Conservation (phyloP, 2,329 filamentous ascomycete species). For the Colletotrichum lupini region DNA sequence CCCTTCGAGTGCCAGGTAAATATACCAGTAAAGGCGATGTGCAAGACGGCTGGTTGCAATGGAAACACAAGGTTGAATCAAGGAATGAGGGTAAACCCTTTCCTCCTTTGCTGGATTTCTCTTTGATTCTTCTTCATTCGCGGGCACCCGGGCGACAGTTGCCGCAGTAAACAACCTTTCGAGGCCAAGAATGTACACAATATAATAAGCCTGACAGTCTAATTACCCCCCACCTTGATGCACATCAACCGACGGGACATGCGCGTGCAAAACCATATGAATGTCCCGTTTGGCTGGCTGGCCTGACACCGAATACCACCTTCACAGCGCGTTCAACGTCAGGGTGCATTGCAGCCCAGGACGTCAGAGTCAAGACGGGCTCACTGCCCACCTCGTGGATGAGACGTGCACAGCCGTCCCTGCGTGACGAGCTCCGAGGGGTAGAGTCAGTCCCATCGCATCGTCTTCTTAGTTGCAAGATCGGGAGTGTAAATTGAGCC, state of each 20-base stretch:
- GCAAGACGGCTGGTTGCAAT: not conserved
- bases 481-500: not conserved
- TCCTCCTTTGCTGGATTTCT: not conserved
- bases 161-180: not conserved
- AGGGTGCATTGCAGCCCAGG: not conserved
- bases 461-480: not conserved
- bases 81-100: not conserved
- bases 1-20: too few relatives aligned
- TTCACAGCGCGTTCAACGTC: not conserved
- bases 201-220: not conserved
- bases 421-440: conserved; percentile 26
- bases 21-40: not conserved
- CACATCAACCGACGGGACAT: not conserved
- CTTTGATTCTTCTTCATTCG: not conserved
- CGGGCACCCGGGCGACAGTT: not conserved
- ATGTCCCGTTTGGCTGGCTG: not conserved
- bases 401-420: conserved; percentile 32
- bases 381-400: not conserved
- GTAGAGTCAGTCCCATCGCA: conserved; percentile 15
- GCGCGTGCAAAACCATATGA: not conserved
- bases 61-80: not conserved
- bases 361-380: not conserved
- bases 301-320: not conserved
- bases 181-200: not conserved
- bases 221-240: not conserved